Percentiles rank a stretch among this genome's conserved stretches.
These are phyloP conservation scores for Fusarium redolens DNA, from an alignment of 2,329 filamentous ascomycete species.

Conservation along the genomic window DNA sequence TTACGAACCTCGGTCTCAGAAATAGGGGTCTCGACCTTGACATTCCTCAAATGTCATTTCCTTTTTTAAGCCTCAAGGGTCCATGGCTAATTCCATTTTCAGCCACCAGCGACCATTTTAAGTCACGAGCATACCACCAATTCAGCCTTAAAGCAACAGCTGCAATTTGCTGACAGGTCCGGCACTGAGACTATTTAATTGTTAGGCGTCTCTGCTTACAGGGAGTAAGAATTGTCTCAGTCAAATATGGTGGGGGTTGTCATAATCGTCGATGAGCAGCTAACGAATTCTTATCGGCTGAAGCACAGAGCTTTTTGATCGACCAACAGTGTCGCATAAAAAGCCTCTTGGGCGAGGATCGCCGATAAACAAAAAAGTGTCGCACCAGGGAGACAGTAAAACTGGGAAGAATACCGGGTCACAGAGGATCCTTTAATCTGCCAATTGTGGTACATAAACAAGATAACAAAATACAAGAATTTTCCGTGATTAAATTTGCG, in stretches of 20 bases:
- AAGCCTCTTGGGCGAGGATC: conserved; percentile 6
- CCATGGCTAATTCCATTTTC: conserved; percentile 8
- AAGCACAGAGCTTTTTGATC: conserved; percentile 17
- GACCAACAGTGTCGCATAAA: conserved; percentile 18
- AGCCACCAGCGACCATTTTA: background rate
- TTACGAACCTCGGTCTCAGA: background rate
- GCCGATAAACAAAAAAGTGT: conserved; percentile 22
- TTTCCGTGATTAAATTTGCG: background rate
- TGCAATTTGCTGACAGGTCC: background rate
- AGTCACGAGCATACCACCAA: conserved; percentile 4
- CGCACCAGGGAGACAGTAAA: conserved; percentile 24
- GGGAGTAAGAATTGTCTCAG: background rate
- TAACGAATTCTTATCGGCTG: background rate
- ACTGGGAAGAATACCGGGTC: conserved; percentile 29
- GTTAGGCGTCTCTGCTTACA: background rate
- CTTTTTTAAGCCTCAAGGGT: conserved; percentile 26
- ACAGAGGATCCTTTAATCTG: conserved; percentile 32
- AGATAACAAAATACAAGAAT: background rate
- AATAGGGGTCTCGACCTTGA: conserved; percentile 4
- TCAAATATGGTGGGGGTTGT: background rate
- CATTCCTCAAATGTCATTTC: background rate
- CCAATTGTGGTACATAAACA: background rate
- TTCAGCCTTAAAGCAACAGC: conserved; percentile 18
- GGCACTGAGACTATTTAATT: background rate
- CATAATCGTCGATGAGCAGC: background rate